A percentile compares a stretch with the other conserved stretches of the same genome.
Evolutionary conservation across 306 rosid species (phyloP).

Genomic region (Lagenaria siceraria): DNA sequence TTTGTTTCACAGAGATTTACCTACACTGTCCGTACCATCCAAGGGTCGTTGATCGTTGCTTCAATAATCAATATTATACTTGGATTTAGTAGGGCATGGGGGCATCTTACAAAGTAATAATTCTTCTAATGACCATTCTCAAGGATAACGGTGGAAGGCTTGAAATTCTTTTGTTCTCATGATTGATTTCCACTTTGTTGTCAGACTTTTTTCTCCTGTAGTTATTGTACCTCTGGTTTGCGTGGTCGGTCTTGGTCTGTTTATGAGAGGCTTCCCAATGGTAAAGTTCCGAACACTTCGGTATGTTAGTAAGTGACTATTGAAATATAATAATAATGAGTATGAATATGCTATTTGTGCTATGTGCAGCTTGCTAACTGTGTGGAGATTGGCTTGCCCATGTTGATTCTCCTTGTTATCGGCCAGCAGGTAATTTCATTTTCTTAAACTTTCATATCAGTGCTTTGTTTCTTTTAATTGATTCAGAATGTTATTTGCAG

Average conservation of each 20-base stretch:
- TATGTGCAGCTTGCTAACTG: constrained; percentile 67
- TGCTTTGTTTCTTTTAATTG: not conserved
- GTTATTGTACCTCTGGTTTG: constrained; percentile 58
- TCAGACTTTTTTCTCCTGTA: constrained; percentile 72
- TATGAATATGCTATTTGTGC: constrained; percentile 17
- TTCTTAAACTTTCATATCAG: not conserved
- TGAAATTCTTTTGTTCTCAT: not conserved
- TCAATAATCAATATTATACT: constrained; percentile 66
- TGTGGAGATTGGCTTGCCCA: constrained; percentile 76
- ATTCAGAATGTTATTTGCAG: constrained; percentile 19
- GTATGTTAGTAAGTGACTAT: not conserved
- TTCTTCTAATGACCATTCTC: not conserved
- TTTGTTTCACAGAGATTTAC: constrained; percentile 56
- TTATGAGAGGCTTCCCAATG: constrained; percentile 70
- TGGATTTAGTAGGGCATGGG: constrained; percentile 70
- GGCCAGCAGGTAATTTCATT: constrained; percentile 53
- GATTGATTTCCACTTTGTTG: not conserved
- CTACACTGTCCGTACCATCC: constrained; percentile 65
- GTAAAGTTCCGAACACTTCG: constrained; percentile 23
- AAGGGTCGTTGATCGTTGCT: constrained; percentile 75
- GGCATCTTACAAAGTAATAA: constrained; percentile 46
- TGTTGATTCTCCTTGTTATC: constrained; percentile 66
- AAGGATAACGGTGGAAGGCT: not conserved
- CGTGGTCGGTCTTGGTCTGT: constrained; percentile 77
- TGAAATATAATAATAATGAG: not conserved